Evolutionary conservation across 225 moss, liverwort and hornwort genomes (phyloP).

Genomic region (Takakia lepidozioides): DNA sequence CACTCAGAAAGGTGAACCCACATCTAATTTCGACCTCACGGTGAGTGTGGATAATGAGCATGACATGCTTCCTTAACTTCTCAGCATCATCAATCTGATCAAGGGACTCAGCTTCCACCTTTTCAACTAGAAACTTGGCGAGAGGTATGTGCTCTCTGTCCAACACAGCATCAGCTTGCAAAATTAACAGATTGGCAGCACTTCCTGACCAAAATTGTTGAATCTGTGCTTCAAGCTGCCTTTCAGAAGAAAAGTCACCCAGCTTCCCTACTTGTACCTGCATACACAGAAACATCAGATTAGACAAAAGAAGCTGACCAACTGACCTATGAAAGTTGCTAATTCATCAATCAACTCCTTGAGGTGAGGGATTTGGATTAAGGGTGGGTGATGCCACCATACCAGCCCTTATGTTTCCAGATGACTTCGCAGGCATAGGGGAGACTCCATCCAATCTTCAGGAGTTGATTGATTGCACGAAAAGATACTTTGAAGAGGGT

Average conservation of each 20-base stretch:
- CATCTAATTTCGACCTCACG: conserved; percentile 30
- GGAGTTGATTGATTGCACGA: background rate
- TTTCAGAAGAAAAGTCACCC: conserved; percentile 52
- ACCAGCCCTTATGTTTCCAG: too few species aligned
- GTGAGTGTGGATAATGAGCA: conserved; percentile 45
- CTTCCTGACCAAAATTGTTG: conserved; percentile 28
- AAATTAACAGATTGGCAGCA: conserved; percentile 24
- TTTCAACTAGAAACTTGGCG: conserved; percentile 44
- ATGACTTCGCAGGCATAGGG: too few species aligned
- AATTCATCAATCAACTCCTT: too few species aligned
- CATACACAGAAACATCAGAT: too few species aligned
- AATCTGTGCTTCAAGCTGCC: conserved; percentile 38
- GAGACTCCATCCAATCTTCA: too few species aligned
- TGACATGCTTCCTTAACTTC: conserved; percentile 26
- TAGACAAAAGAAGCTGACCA: too few species aligned
- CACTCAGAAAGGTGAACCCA: conserved; percentile 56
- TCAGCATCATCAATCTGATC: conserved; percentile 19
- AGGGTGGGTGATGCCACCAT: too few species aligned
- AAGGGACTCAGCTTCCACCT: conserved; percentile 24
- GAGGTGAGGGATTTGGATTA: too few species aligned
- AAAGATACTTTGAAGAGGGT: too few species aligned
- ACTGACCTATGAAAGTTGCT: too few species aligned
- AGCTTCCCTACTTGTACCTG: conserved; percentile 53
- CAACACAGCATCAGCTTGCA: conserved; percentile 48
- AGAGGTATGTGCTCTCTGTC: conserved; percentile 48